Conservation (phyloP, 164 flowering plant species). For the Nymphaea thermarum region DNA sequence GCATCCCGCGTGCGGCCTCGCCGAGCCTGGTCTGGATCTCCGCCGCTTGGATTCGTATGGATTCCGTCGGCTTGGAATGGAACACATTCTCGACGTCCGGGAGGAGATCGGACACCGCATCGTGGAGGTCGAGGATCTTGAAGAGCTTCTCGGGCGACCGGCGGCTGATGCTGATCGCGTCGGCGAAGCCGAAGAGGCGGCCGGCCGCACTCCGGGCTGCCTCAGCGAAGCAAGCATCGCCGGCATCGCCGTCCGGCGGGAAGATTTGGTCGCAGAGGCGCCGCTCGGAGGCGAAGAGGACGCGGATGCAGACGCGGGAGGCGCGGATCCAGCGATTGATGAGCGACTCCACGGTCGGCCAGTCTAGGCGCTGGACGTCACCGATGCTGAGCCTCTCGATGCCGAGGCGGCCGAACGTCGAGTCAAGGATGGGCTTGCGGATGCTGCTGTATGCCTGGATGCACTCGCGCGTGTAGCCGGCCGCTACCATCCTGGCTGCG, state of each 20-base stretch:
- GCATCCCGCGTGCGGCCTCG: conserved; percentile 66
- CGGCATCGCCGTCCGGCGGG: conserved; percentile 7
- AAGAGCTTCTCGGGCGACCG: conserved; percentile 83
- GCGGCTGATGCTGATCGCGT: conserved; percentile 70
- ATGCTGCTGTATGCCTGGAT: conserved; percentile 71
- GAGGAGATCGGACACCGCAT: conserved; percentile 42
- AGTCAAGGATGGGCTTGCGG: conserved; percentile 46
- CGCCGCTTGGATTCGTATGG: conserved; percentile 45
- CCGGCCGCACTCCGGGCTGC: conserved; percentile 58
- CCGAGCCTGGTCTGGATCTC: conserved; percentile 66
- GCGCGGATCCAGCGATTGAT: conserved; percentile 83
- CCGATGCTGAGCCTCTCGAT: conserved; percentile 73
- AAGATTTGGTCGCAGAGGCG: conserved; percentile 24
- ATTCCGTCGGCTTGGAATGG: conserved; percentile 37
- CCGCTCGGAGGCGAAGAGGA: conserved; percentile 37
- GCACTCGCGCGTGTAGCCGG: conserved; percentile 66
- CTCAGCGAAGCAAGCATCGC: conserved; percentile 69
- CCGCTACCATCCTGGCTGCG: conserved; percentile 67
- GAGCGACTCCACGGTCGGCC: conserved; percentile 59
- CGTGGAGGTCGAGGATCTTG: conserved; percentile 74
- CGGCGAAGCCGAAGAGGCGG: conserved; percentile 74
- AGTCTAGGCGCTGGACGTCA: conserved; percentile 58
- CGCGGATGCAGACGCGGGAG: conserved; percentile 52
- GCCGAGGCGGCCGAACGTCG: conserved; percentile 40
- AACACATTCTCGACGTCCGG: conserved; percentile 64